Conservation (phyloP, 805 yeast species). For the Saccharomycopsis fodiens region DNA sequence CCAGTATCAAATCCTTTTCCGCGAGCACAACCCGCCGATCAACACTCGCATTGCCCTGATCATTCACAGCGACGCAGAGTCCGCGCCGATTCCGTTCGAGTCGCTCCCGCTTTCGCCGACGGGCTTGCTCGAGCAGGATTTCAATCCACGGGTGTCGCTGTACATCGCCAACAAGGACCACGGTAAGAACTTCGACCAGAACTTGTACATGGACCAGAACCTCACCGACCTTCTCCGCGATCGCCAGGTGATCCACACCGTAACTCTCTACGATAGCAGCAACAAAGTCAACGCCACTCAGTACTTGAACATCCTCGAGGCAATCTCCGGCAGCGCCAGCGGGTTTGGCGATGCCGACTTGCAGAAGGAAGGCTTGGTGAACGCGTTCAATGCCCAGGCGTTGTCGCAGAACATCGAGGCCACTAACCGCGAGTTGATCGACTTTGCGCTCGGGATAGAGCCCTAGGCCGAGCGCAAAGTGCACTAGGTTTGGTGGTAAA, state of each 20-base stretch:
- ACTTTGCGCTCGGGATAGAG: background rate
- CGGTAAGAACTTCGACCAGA: slow-evolving; percentile 2
- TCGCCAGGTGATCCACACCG: slow-evolving; percentile 1
- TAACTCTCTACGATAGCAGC: slow-evolving; percentile 1
- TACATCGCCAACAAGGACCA: background rate
- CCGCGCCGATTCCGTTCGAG: slow-evolving; percentile 1
- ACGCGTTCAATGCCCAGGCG: background rate
- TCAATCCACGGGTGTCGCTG: slow-evolving; percentile 3
- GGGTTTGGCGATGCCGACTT: background rate
- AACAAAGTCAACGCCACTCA: background rate
- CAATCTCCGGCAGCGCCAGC: background rate
- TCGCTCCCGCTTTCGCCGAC: background rate
- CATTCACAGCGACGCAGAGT: slow-evolving; percentile 4
- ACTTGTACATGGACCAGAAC: background rate
- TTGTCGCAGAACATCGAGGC: background rate
- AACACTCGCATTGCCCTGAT: slow-evolving; percentile 14
- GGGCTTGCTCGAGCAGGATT: slow-evolving; percentile 11
- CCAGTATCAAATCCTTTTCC: slow-evolving; percentile 9
- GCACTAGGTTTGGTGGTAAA: too few relatives aligned
- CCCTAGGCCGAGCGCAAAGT: too few relatives aligned
- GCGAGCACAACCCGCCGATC: slow-evolving; percentile 12
- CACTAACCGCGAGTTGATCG: background rate
- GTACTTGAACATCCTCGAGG: background rate
- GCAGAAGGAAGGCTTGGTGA: background rate
- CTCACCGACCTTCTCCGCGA: background rate